Conservation (phyloP, 257 asterid species). For the Haberlea rhodopensis region DNA sequence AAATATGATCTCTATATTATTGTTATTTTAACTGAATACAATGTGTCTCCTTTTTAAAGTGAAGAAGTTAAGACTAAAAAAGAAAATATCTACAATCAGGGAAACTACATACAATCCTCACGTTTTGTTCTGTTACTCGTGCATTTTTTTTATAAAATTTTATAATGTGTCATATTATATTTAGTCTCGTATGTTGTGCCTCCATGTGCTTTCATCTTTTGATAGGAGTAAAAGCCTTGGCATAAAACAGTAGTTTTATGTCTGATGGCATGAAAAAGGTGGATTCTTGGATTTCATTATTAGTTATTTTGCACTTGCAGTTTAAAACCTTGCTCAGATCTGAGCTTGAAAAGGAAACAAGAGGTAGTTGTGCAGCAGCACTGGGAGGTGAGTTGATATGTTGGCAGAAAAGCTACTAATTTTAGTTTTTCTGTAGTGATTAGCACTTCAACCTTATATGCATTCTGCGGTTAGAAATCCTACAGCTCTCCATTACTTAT, state of each 20-base stretch:
- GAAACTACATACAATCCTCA: no score
- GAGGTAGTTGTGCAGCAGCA: slow-evolving; percentile 45
- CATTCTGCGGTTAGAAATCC: slow-evolving; percentile 15
- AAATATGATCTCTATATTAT: no score
- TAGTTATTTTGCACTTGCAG: slow-evolving; percentile 43
- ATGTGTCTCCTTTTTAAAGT: no score
- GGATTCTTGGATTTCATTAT: slow-evolving; percentile 12
- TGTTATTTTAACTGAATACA: no score
- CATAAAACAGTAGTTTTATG: slow-evolving; percentile 8
- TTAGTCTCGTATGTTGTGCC: background rate
- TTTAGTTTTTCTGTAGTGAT: background rate
- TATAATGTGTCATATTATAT: background rate
- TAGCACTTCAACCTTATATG: background rate
- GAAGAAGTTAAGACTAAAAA: no score
- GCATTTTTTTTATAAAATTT: slow-evolving; percentile 12
- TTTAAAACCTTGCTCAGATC: slow-evolving; percentile 56
- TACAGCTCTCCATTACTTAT: background rate
- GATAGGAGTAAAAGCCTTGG: slow-evolving; percentile 9
- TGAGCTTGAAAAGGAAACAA: slow-evolving; percentile 57
- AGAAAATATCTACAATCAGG: no score
- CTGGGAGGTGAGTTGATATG: slow-evolving; percentile 51
- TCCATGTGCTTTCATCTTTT: background rate
- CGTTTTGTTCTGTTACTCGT: slow-evolving; percentile 7
- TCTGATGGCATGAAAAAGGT: slow-evolving; percentile 2
- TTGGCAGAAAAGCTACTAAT: slow-evolving; percentile 10